phyloP scores from a whole-genome alignment of 129 eudicot genomes.

The Tanacetum coccineum region DNA sequence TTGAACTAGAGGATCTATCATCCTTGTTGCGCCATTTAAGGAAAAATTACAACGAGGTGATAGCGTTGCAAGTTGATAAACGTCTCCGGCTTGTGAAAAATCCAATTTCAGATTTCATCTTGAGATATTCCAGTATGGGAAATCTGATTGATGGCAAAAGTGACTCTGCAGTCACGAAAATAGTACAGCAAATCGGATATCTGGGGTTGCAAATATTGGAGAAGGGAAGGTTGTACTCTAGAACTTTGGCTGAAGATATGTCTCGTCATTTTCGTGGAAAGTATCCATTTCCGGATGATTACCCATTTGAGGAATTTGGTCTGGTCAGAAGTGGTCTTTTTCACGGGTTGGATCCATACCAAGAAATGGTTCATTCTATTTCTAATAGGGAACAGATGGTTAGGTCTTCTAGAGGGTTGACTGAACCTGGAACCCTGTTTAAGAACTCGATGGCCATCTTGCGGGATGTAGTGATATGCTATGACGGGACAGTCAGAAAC shows the following conservation, averaged over 20 bases:
- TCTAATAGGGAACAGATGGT: slow-evolving; percentile 78
- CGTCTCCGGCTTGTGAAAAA: slow-evolving; percentile 38
- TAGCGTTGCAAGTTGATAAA: slow-evolving; percentile 51
- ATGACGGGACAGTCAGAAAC: slow-evolving; percentile 86
- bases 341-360: slow-evolving; percentile 71
- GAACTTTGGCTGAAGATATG: slow-evolving; percentile 54
- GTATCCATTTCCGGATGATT: slow-evolving; percentile 42
- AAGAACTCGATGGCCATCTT: slow-evolving; percentile 88
- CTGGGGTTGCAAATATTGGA: slow-evolving; percentile 69
- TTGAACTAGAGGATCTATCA: slow-evolving; percentile 37
- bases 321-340: slow-evolving; percentile 59
- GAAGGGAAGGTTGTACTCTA: slow-evolving; percentile 64
- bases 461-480: slow-evolving; percentile 77
- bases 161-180: slow-evolving; percentile 68
- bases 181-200: slow-evolving; percentile 78
- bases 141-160: slow-evolving; percentile 67
- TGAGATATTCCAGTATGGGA: slow-evolving; percentile 62
- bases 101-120: slow-evolving; percentile 50
- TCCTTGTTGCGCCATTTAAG: slow-evolving; percentile 43
- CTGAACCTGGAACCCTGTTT: slow-evolving; percentile 87
- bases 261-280: slow-evolving; percentile 46
- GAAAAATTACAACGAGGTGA: slow-evolving; percentile 45
- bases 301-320: slow-evolving; percentile 69
- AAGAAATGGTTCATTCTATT: slow-evolving; percentile 72
- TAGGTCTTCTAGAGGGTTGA: slow-evolving; percentile 77